A percentile compares a stretch with the other conserved stretches of the same genome.
phyloP scores from a whole-genome alignment of 352 stramenopile species.

The Saprolegnia diclina region DNA sequence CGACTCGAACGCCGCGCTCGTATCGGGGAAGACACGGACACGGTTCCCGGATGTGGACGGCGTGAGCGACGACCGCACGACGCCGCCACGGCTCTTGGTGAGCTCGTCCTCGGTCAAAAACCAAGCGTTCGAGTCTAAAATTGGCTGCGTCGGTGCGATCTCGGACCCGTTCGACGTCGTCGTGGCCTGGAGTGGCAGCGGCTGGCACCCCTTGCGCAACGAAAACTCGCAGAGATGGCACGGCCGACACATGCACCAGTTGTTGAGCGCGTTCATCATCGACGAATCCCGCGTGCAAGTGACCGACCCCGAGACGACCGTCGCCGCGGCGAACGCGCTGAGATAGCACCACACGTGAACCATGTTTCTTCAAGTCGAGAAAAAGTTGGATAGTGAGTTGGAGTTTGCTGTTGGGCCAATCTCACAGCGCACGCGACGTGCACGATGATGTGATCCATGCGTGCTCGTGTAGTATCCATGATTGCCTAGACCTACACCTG shows the following conservation, averaged over 20 bases:
- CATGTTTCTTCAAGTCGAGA: neutral
- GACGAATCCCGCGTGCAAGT: neutral
- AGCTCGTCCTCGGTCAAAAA: slow-evolving; percentile 28
- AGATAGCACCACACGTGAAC: neutral
- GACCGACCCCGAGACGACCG: neutral
- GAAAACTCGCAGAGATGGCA: slow-evolving; percentile 40
- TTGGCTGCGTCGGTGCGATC: slow-evolving; percentile 10
- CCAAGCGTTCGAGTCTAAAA: slow-evolving; percentile 23
- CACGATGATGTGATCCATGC: no score
- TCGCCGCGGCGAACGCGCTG: neutral
- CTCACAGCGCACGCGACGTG: no score
- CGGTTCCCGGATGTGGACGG: slow-evolving; percentile 14
- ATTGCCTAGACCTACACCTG: no score
- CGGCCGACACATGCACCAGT: slow-evolving; percentile 38
- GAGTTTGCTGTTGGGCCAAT: no score
- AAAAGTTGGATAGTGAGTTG: no score
- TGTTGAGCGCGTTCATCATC: slow-evolving; percentile 27
- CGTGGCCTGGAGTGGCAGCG: slow-evolving; percentile 25
- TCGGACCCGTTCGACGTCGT: slow-evolving; percentile 1
- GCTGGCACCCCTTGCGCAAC: slow-evolving; percentile 29
- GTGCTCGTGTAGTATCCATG: no score
- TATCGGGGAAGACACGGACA: slow-evolving; percentile 16
- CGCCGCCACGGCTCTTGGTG: slow-evolving; percentile 15
- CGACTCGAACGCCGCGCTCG: neutral
- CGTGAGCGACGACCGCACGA: slow-evolving; percentile 13